Base-by-base conservation (phyloP, 2,329 filamentous ascomycete genomes). In the Diaporthe helianthi region DNA sequence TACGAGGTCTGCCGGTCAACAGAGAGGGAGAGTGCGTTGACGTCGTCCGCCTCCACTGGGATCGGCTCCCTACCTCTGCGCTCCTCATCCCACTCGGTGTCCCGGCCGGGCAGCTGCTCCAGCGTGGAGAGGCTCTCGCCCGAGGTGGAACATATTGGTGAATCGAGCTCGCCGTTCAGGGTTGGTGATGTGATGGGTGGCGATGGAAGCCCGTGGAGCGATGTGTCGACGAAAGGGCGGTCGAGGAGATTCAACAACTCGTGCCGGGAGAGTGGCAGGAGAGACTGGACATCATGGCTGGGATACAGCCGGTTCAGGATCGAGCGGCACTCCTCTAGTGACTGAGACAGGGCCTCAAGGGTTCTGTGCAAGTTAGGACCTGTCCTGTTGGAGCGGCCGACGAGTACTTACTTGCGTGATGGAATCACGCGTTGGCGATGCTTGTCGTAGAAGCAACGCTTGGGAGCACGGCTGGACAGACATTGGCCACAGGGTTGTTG, bases 401-500 rank as follows among this genome's bases (percentile, higher is more conserved):
- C 26, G 64, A 54, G 63, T 64, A 80, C 88, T 79, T 82, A 92
- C 91, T 93, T 94, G 79, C 91, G 87, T 10, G 92, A 94, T 0
- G 92, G 92, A 69, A 93, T 90, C 12, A 93, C 88, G 71, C 91
- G 84, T 78, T 93, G 91, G 19, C 92, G 86, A 72, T 93, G 92
- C 80, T 94, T 93, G 73, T 93, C 91, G 78, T 95, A 95, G 75
- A 90, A 90, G 77, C 93, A 95, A 67, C 89, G 85, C 78, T 94
- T 92, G 4, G 92, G 90, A 72, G 92, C 92, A 68, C 93, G 89
- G 77, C 93, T 94, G 78, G 92, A 94, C 69, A 92, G 86, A 77
- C 93, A 96, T 77, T 94, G 92, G 46, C 92, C 91, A 76, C 93
- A 96, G 13, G 93, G 93, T 76, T 93, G 90, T 73, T 90, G 87